These are phyloP conservation scores for Tulasnella sp. DNA, from an alignment of 768 basidiomycete species.

Conservation along the genomic window DNA sequence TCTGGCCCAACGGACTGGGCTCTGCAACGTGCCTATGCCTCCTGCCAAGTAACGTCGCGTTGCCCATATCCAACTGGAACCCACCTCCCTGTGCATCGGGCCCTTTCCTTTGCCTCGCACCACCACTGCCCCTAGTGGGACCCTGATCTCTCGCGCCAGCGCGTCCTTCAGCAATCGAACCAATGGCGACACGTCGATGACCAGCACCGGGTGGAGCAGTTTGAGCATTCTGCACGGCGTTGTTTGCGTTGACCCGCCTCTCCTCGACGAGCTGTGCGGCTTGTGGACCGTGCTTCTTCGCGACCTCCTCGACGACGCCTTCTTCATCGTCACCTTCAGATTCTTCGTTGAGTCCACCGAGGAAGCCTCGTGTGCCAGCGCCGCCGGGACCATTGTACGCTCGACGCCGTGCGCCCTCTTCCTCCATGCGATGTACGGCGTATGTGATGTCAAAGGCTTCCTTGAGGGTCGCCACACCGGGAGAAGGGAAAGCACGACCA, in stretches of 20 bases:
- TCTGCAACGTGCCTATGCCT: slow-evolving; percentile 5
- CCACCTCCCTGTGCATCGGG: slow-evolving; percentile 22
- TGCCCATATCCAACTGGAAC: slow-evolving; percentile 82
- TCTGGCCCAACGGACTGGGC: slow-evolving; percentile 8
- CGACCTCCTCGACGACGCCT: slow-evolving; percentile 40
- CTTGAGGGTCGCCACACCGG: slow-evolving; percentile 84
- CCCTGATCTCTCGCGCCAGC: slow-evolving; percentile 62
- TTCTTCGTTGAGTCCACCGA: slow-evolving; percentile 85
- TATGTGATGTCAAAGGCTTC: slow-evolving; percentile 97
- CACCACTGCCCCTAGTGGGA: not conserved
- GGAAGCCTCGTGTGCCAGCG: slow-evolving; percentile 63
- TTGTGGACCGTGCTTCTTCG: slow-evolving; percentile 30
- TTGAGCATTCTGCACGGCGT: not conserved
- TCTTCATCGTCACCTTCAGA: slow-evolving; percentile 49
- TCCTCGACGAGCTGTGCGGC: slow-evolving; percentile 32
- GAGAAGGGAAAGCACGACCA: slow-evolving; percentile 71
- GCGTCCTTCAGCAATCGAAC: slow-evolving; percentile 42
- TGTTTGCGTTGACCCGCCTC: slow-evolving; percentile 22
- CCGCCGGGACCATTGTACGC: slow-evolving; percentile 72
- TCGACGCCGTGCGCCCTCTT: slow-evolving; percentile 81
- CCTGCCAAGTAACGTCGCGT: slow-evolving; percentile 69
- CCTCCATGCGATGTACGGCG: slow-evolving; percentile 92
- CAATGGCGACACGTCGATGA: slow-evolving; percentile 4
- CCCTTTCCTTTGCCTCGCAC: slow-evolving; percentile 19
- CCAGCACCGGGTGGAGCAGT: not conserved